Base-by-base conservation (phyloP, 2,329 filamentous ascomycete genomes). In the Colletotrichum sublineola region DNA sequence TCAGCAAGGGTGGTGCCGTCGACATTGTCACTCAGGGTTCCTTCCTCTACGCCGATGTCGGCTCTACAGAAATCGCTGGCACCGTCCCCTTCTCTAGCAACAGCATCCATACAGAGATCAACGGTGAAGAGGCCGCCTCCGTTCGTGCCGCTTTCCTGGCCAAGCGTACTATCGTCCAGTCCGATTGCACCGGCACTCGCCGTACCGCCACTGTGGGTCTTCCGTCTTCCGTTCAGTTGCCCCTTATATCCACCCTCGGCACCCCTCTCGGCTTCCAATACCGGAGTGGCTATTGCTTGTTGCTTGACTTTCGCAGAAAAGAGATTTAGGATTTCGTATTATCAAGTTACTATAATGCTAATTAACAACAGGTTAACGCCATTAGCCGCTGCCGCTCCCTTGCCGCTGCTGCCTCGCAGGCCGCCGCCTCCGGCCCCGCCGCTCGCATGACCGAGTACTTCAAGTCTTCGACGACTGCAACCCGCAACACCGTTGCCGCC, bases 381-480 rank as follows among this genome's bases (percentile, higher is more conserved):
- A 81, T 92, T 11, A 78, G 77, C 73, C 87, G 89, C 79, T 89
- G 90, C 77, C 81, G 83, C 6, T 81, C 80, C 12, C 82, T 91
- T 6, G 89, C 91, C 1, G 81, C 80, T 3, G 79, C 82, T 5
- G 90, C 91, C 14, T 84, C 87, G 0, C 77, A 80, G 0, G 87
- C 87, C 3, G 88, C 89, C 0, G 79, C 83, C 1, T 87, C 84
- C 0, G 88, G 87, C 42, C 76, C 82, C 0, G 83, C 84, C 5
- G 80, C 82, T 75, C 89, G 85, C 76, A 80, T 91, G 75, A 80
- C 79, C 40, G 88, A 91, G 77, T 92, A 91, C 84, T 93, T 92
- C 86, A 92, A 91, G 81, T 86, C 86, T 0, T 87, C 86, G 36
- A 80, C 75, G 15, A 74, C 80, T n/a, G 73, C 80, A 5, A 83